These are phyloP conservation scores for Monascus purpureus DNA, from an alignment of 495 filamentous ascomycete species.

Conservation along the genomic window DNA sequence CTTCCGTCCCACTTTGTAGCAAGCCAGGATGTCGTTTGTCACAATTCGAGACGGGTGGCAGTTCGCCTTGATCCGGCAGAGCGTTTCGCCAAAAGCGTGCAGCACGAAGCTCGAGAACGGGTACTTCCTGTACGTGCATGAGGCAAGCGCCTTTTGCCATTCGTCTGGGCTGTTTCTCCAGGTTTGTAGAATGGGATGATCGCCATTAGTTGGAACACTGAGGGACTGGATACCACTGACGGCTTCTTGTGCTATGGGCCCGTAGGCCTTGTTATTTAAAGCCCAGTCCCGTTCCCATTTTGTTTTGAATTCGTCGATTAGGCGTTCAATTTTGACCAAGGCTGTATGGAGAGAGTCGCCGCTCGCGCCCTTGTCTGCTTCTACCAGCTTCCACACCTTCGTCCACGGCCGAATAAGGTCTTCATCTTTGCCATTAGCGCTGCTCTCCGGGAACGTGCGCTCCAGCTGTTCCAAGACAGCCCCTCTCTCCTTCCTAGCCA, in stretches of 20 bases:
- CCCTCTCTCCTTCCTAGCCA: conserved; percentile 38
- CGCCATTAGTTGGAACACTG: not conserved
- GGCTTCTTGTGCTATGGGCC: not conserved
- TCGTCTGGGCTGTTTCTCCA: not conserved
- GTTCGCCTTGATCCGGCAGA: not conserved
- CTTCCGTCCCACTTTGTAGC: not conserved
- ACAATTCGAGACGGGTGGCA: not conserved
- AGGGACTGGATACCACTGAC: not conserved
- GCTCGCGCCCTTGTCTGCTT: conserved; percentile 12
- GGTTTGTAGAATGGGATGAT: not conserved
- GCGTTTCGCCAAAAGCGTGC: not conserved
- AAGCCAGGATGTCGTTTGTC: not conserved
- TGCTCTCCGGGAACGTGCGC: conserved; percentile 17
- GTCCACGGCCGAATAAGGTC: conserved; percentile 34
- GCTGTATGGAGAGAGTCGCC: not conserved
- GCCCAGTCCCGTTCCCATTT: not conserved
- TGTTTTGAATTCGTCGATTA: not conserved
- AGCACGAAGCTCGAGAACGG: not conserved
- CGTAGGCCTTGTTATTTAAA: not conserved
- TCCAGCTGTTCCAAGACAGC: conserved; percentile 35
- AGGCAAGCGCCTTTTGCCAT: not conserved
- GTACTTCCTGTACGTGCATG: not conserved
- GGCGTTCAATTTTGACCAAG: not conserved
- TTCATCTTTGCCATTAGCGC: conserved; percentile 21
- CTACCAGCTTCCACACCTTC: conserved; percentile 16